A percentile compares a stretch with the other conserved stretches of the same genome.
These are phyloP conservation scores for Neoboletus magnificus DNA, from an alignment of 768 basidiomycete species.

Conservation along the genomic window DNA sequence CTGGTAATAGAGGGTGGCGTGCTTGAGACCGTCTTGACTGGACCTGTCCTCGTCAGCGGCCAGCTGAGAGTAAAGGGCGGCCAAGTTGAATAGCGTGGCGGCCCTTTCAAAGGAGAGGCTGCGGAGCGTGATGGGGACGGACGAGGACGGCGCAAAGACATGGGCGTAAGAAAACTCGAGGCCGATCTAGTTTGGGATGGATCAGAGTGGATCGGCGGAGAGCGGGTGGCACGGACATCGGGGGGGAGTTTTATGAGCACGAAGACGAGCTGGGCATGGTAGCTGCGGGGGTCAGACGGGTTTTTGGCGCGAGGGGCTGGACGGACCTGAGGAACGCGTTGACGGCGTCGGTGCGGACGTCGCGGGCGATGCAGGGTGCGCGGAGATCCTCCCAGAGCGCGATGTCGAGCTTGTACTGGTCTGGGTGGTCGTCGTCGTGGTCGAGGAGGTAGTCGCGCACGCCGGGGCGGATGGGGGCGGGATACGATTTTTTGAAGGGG, in stretches of 20 bases:
- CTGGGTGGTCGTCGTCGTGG: constrained; percentile 73
- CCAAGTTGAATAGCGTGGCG: constrained; percentile 79
- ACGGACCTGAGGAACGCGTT: constrained; percentile 58
- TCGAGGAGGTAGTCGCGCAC: constrained; percentile 65
- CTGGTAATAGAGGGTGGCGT: constrained; percentile 69
- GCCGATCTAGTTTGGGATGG: constrained; percentile 48
- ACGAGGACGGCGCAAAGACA: constrained; percentile 52
- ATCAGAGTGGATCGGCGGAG: constrained; percentile 11
- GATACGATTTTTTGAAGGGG: constrained; percentile 70
- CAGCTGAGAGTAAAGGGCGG: constrained; percentile 79
- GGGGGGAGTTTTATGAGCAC: constrained; percentile 81
- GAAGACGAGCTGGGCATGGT: constrained; percentile 86
- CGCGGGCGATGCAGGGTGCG: constrained; percentile 51
- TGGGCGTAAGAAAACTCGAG: constrained; percentile 73
- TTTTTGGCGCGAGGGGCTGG: neutral
- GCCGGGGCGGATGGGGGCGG: constrained; percentile 49
- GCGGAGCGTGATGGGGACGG: constrained; percentile 57
- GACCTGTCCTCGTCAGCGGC: constrained; percentile 70
- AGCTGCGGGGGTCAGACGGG: constrained; percentile 46
- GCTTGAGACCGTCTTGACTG: constrained; percentile 76
- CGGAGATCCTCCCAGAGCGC: constrained; percentile 65
- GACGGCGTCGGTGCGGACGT: constrained; percentile 52
- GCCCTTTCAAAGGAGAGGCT: constrained; percentile 84
- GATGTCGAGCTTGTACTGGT: constrained; percentile 80
- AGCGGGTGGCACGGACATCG: constrained; percentile 48